Conservation (phyloP, 768 basidiomycete species). For the Termitomyces sp. region DNA sequence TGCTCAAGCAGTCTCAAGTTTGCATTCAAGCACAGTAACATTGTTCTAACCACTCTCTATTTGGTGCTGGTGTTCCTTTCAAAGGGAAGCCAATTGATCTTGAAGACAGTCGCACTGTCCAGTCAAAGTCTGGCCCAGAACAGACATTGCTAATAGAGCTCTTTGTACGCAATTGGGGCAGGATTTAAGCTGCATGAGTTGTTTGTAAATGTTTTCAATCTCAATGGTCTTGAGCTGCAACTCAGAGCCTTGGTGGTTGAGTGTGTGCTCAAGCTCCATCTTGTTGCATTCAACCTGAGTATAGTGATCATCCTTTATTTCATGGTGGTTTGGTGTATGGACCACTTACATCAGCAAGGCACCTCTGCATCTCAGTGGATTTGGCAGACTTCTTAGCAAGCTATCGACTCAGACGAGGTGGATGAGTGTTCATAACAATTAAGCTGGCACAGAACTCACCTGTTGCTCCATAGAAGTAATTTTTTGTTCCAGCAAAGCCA, state of each 20-base stretch:
- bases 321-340: neutral
- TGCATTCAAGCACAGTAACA: no score
- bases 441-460: neutral
- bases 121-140: neutral
- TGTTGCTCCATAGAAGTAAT: neutral
- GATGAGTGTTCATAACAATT: neutral
- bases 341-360: neutral
- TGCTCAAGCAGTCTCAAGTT: neutral
- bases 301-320: neutral
- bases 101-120: neutral
- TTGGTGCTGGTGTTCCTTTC: neutral
- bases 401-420: neutral
- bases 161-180: neutral
- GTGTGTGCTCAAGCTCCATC: neutral
- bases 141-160: neutral
- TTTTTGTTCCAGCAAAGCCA: neutral
- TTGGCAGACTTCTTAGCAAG: neutral
- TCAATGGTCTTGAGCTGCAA: neutral
- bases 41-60: no score
- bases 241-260: neutral
- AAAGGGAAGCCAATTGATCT: neutral
- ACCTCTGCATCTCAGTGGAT: neutral
- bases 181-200: neutral
- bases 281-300: neutral
- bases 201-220: neutral